A percentile compares a stretch with the other conserved stretches of the same genome.
These are phyloP conservation scores for Austroboletus festivus DNA, from an alignment of 768 basidiomycete species.

Conservation along the genomic window DNA sequence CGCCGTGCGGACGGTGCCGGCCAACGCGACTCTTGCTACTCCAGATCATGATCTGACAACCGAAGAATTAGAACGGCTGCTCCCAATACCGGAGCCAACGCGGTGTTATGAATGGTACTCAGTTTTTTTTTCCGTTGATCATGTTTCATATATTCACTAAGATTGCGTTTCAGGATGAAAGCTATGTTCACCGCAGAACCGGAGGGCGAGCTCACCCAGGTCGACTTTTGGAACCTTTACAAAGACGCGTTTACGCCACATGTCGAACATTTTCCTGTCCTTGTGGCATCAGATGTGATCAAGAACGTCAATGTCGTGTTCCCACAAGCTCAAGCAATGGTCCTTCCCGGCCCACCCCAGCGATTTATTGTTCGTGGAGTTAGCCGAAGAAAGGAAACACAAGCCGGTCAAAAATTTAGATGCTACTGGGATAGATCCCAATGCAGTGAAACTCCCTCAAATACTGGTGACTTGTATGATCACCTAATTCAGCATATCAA, in stretches of 20 bases:
- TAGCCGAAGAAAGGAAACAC: slow-evolving; percentile 57
- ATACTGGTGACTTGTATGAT: slow-evolving; percentile 66
- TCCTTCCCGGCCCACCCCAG: slow-evolving; percentile 66
- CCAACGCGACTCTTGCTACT: slow-evolving; percentile 42
- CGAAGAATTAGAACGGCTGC: slow-evolving; percentile 62
- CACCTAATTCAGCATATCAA: slow-evolving; percentile 63
- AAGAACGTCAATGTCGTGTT: slow-evolving; percentile 87
- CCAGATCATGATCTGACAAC: slow-evolving; percentile 65
- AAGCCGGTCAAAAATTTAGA: slow-evolving; percentile 60
- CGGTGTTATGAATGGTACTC: slow-evolving; percentile 80
- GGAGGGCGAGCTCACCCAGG: slow-evolving; percentile 85
- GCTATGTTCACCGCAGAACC: slow-evolving; percentile 76
- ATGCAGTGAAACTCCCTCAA: slow-evolving; percentile 44
- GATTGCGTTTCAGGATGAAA: slow-evolving; percentile 72
- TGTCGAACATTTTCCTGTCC: slow-evolving; percentile 53
- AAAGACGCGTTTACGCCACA: slow-evolving; percentile 72
- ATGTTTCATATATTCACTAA: slow-evolving; percentile 12
- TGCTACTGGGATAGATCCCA: slow-evolving; percentile 74
- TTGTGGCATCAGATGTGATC: slow-evolving; percentile 90
- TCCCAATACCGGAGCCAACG: slow-evolving; percentile 65
- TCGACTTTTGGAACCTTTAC: slow-evolving; percentile 94
- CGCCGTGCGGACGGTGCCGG: slow-evolving; percentile 55
- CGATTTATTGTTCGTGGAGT: slow-evolving; percentile 89
- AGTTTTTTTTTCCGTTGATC: neutral
- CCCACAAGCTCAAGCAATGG: slow-evolving; percentile 84